Base-by-base conservation (phyloP, 2,329 filamentous ascomycete genomes). In the Paraconiothyrium sp. region DNA sequence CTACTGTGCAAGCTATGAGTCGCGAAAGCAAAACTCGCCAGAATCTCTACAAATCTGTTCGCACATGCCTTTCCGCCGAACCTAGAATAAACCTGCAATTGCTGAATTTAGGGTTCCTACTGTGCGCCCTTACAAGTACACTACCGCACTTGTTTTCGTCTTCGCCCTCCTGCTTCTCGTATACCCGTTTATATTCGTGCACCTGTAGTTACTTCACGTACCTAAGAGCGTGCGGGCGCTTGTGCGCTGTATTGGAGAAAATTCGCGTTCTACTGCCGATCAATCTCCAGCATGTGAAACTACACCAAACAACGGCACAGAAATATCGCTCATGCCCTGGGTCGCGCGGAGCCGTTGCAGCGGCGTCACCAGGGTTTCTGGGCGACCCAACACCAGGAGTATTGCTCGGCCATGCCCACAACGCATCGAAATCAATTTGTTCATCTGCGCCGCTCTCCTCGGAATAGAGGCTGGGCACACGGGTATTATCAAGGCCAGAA, bases 361-460 rank as follows among this genome's bases (percentile, higher is more conserved):
- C 64, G 8, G 30, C 58, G 51, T 66, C 52, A 35, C 65, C 56
- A 54, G 55, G 41, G 48, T 59, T 24, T 48, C 65, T 56, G 3
- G 76, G 76, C 54, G 69, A 75, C 13, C 71, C 76, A 54, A 72
- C 65, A 4, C 71, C 75, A 32, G 74, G 74, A 39, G 75, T 75
- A 35, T 74, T 74, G 52, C 67, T 76, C 27, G 78, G 78, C 79
- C 78, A 80, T 6, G 72, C 73, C 79, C 78, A 81, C 30, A 81
- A 57, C 13, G 77, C 72, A 63, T 80, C 79, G 44, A 81, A 80
- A 24, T 81, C 79, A 56, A 81, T 78, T 22, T 78, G 72, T 52
- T 80, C 78, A 41, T 80, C 79, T 2, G 68, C 70, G 41, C 72
- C 70, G 30, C 72, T 75, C 16, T 76, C 74, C 32, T 79, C 77